Percentiles rank a stretch among this genome's conserved stretches.
Evolutionary conservation across 1,139 yeast genomes (phyloP).

Genomic region (Nakaseomyces sp.): DNA sequence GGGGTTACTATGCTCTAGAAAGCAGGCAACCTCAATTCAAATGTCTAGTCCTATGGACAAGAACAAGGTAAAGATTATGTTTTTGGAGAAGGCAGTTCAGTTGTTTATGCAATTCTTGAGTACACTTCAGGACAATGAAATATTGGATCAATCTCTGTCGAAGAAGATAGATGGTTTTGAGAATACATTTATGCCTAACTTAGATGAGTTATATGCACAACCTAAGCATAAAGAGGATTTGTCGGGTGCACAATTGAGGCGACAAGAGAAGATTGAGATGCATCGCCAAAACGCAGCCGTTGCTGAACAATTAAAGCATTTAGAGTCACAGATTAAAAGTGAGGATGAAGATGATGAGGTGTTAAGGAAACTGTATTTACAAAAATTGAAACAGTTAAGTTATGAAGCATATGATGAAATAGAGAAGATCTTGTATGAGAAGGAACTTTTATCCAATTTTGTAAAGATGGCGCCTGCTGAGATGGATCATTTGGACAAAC

Average conservation of each 20-base stretch:
- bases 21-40: constrained; percentile 21
- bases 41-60: constrained; percentile 8
- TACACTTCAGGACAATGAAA: constrained; percentile 35
- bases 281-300: constrained; percentile 54
- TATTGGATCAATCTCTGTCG: constrained; percentile 37
- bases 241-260: constrained; percentile 43
- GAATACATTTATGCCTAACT: constrained; percentile 36
- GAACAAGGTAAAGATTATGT: constrained; percentile 33
- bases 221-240: constrained; percentile 20
- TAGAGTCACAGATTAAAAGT: constrained; percentile 31
- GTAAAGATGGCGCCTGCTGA: constrained; percentile 14
- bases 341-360: constrained; percentile 51
- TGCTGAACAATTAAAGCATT: constrained; percentile 34
- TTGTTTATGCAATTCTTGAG: constrained; percentile 40
- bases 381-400: constrained; percentile 46
- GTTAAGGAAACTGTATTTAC: constrained; percentile 44
- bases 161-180: constrained; percentile 37
- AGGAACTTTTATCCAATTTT: constrained; percentile 26
- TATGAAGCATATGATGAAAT: constrained; percentile 43
- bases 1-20: constrained; percentile 32
- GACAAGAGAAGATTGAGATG: constrained; percentile 67
- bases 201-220: constrained; percentile 32
- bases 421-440: constrained; percentile 24
- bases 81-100: constrained; percentile 37
- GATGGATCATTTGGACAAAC: constrained; percentile 8